phyloP scores from a whole-genome alignment of 495 filamentous ascomycete genomes.

The Clavariopsis aquatica region DNA sequence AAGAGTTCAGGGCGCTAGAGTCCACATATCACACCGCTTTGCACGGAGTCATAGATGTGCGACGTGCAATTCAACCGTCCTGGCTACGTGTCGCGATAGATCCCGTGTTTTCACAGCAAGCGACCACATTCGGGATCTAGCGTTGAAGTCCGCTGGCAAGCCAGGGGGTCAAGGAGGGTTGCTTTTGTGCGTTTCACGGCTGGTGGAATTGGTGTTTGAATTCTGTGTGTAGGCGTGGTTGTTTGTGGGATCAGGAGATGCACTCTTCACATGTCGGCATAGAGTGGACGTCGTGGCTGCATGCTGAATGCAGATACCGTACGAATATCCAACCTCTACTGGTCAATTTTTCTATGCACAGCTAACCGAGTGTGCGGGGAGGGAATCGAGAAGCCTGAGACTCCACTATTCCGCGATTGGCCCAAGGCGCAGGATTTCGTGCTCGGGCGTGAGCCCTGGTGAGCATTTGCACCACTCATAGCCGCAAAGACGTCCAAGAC shows the following conservation, averaged over 20 bases:
- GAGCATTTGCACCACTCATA: conserved; percentile 25
- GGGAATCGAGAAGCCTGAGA: conserved; percentile 1
- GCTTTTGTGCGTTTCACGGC: too few species aligned
- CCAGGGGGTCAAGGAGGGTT: neutral
- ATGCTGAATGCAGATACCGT: neutral
- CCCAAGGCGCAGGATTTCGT: neutral
- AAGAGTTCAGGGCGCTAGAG: neutral
- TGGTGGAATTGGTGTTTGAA: too few species aligned
- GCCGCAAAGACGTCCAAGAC: conserved; percentile 20
- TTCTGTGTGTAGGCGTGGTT: too few species aligned
- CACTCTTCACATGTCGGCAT: neutral
- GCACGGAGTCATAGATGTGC: neutral
- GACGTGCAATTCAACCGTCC: neutral
- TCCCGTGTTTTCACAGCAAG: neutral
- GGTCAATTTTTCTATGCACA: conserved; percentile 3
- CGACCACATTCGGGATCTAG: neutral
- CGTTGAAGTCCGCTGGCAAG: neutral
- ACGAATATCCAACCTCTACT: neutral
- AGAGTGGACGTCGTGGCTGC: neutral
- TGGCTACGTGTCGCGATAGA: neutral
- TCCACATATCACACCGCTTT: neutral
- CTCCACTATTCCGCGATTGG: conserved; percentile 15
- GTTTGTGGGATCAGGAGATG: too few species aligned
- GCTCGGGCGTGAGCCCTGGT: neutral
- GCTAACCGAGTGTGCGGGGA: conserved; percentile 8